These are phyloP conservation scores for Fragilariopsis cylindrus DNA, from an alignment of 108 stramenopile genomes.

Conservation along the genomic window DNA sequence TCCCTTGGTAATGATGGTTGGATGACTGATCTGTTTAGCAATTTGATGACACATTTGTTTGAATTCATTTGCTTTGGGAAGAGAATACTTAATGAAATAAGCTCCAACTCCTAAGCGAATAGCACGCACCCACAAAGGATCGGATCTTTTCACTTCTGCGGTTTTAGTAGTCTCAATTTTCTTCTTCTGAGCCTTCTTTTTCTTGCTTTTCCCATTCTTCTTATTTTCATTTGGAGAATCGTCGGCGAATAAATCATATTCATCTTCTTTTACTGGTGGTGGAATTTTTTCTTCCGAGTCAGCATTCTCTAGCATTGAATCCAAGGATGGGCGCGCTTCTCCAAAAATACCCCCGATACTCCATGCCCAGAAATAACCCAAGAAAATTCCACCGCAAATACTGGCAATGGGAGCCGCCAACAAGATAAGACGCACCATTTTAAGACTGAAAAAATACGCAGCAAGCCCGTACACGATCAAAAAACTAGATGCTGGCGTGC, in stretches of 20 bases:
- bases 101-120: slow-evolving; percentile 30
- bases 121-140: slow-evolving; percentile 41
- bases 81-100: slow-evolving; percentile 27
- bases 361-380: slow-evolving; percentile 60
- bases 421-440: slow-evolving; percentile 98
- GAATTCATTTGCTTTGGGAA: slow-evolving; percentile 53
- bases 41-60: slow-evolving; percentile 42
- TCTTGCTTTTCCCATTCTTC: slow-evolving; percentile 41
- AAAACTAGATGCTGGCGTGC: slow-evolving; percentile 87
- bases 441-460: slow-evolving; percentile 95
- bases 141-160: slow-evolving; percentile 21
- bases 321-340: slow-evolving; percentile 24
- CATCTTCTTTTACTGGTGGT: background rate
- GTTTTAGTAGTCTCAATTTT: slow-evolving; percentile 4
- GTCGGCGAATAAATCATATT: background rate
- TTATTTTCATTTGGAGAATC: slow-evolving; percentile 14
- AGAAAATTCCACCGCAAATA: slow-evolving; percentile 83
- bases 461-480: slow-evolving; percentile 89
- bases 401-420: slow-evolving; percentile 94
- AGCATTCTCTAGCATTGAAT: slow-evolving; percentile 21
- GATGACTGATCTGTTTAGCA: slow-evolving; percentile 72
- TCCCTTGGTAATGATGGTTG: slow-evolving; percentile 92
- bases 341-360: slow-evolving; percentile 33
- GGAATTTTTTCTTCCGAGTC: slow-evolving; percentile 8
- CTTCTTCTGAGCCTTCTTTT: slow-evolving; percentile 27